Base-by-base conservation (phyloP, 805 yeast species). In the Candida cerambycidarum region DNA sequence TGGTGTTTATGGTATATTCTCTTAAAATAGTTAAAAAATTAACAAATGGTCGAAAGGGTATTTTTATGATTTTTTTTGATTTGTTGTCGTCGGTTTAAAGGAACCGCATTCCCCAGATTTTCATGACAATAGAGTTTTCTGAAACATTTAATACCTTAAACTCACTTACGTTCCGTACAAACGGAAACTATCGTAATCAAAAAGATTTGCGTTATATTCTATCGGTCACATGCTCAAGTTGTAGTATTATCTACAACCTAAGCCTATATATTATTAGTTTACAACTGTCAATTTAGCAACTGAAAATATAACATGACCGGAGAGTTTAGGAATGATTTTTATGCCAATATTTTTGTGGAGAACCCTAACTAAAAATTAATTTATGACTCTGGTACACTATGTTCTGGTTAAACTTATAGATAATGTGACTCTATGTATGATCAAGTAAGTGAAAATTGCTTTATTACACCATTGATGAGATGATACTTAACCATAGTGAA, bases 101-200 rank as follows among this genome's bases (percentile, higher is more conserved):
- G 38, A 34, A 19, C 16, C 38, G 38, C 29, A 34, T 34, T 34
- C 38, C 38, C 38, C 38, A 34, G 38, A 34, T 34, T 34, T 32
- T 34, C 16, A 34, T 23, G 29, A 23, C 29, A 34, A 23, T 14
- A 23, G 9, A 30, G 16, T 8, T 5, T 30, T 16, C 5, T 30
- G 33, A 16, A 16, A 30, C 33, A 30, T 10, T 21, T 6, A 21
- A 8, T 5, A 21, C 5, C 5, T 8, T 21, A 21, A 21, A 21
- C 23, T 6, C 23, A 21, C 8, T 21, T 21, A n/a, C n/a, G n/a
- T 21, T 21, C 23, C 8, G 23, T 21, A 6, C 23, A 21, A 21
- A 21, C 23, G 23, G 23, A 8, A 21, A 21, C n/a, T n/a, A n/a
- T n/a, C n/a, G n/a, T n/a, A n/a, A n/a, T n/a, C n/a, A n/a, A n/a